Percentiles rank a stretch among this genome's conserved stretches.
Conservation (phyloP, 805 yeast species). For the Brettanomyces sp. region DNA sequence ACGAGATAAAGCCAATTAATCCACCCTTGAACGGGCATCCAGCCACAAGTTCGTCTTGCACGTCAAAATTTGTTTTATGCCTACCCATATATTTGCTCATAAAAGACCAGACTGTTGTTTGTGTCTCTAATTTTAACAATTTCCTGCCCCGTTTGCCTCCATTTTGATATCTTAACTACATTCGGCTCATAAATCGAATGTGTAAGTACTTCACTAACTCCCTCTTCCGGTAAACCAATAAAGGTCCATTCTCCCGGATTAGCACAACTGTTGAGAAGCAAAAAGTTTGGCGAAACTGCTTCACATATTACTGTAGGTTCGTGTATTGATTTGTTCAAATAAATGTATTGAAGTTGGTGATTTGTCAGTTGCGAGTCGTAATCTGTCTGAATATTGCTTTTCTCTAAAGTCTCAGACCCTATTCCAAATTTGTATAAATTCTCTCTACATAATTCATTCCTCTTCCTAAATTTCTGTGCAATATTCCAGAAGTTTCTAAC, state of each 20-base stretch:
- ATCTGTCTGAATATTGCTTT: slow-evolving; percentile 24
- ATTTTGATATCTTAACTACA: slow-evolving; percentile 20
- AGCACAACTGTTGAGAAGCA: slow-evolving; percentile 70
- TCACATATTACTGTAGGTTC: slow-evolving; percentile 22
- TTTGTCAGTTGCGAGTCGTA: slow-evolving; percentile 15
- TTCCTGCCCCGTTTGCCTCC: slow-evolving; percentile 14
- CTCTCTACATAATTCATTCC: not conserved
- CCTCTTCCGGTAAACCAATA: slow-evolving; percentile 55
- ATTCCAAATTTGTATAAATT: no score
- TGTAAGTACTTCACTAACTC: slow-evolving; percentile 39
- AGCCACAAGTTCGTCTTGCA: slow-evolving; percentile 20
- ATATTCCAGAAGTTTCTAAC: slow-evolving; percentile 53
- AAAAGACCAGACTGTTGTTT: slow-evolving; percentile 35
- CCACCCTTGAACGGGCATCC: slow-evolving; percentile 86
- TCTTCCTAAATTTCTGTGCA: slow-evolving; percentile 21
- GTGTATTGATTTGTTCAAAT: no score
- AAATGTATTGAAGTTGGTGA: no score
- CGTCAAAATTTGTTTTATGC: slow-evolving; percentile 21
- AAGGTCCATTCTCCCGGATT: slow-evolving; percentile 84
- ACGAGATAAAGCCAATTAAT: slow-evolving; percentile 72
- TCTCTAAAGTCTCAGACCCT: no score
- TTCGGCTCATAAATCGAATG: slow-evolving; percentile 45
- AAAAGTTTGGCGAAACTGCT: slow-evolving; percentile 33
- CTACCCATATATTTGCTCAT: slow-evolving; percentile 40
- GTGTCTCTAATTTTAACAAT: slow-evolving; percentile 19